phyloP scores from a whole-genome alignment of 1,284 basidiomycete species.

The Rhodotorula sp. region DNA sequence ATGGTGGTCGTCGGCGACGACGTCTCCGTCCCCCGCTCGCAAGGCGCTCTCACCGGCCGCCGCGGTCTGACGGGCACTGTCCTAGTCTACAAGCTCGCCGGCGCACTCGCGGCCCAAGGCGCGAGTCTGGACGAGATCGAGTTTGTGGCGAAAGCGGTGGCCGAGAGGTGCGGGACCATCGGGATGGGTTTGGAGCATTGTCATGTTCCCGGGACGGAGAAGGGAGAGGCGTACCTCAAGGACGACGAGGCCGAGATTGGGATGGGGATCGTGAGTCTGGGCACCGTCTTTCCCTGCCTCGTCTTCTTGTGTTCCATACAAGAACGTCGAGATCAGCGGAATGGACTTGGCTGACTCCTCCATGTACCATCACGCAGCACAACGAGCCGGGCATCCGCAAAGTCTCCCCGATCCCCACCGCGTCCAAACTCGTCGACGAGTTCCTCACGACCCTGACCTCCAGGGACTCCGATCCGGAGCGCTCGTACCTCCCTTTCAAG shows the following conservation, averaged over 20 bases:
- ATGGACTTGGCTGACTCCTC: too few species aligned
- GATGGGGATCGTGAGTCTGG: slow-evolving; percentile 50
- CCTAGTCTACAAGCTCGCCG: slow-evolving; percentile 87
- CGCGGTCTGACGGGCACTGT: slow-evolving; percentile 69
- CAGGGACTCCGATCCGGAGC: slow-evolving; percentile 67
- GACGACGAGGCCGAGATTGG: slow-evolving; percentile 77
- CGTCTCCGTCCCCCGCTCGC: slow-evolving; percentile 66
- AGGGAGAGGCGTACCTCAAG: slow-evolving; percentile 60
- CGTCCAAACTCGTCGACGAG: slow-evolving; percentile 66
- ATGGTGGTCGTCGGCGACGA: slow-evolving; percentile 86
- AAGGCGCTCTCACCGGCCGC: slow-evolving; percentile 76
- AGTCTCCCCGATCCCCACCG: slow-evolving; percentile 64
- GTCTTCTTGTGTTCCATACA: neutral
- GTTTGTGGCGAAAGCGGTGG: slow-evolving; percentile 64
- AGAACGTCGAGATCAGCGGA: too few species aligned
- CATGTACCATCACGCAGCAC: slow-evolving; percentile 67
- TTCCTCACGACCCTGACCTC: slow-evolving; percentile 71
- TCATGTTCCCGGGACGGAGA: slow-evolving; percentile 76
- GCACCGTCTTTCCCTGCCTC: neutral
- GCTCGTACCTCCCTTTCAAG: slow-evolving; percentile 79
- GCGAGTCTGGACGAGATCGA: slow-evolving; percentile 65
- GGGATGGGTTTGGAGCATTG: slow-evolving; percentile 91
- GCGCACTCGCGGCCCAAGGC: slow-evolving; percentile 55
- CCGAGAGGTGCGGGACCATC: slow-evolving; percentile 67
- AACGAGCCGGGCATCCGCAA: slow-evolving; percentile 80